Evolutionary conservation across 495 filamentous ascomycete species (phyloP), one percentile per base, ranked within the genome.

Genomic region (Darksidea phi): DNA sequence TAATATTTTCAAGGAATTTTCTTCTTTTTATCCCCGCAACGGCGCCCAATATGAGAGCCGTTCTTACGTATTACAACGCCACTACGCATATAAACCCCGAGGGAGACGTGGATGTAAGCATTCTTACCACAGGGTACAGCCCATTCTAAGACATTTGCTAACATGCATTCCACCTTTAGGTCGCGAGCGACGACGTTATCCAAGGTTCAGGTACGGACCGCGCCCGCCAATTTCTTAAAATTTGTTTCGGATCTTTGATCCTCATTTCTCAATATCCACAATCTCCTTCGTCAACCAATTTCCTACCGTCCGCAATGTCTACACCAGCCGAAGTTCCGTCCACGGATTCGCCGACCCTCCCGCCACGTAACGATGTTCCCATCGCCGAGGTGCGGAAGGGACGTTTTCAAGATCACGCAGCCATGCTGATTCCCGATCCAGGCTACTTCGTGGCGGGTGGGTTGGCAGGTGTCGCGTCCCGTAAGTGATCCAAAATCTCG

Each of bases 381-480:
- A 38, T 64, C 25, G 37, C 60, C 49, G 65, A 70, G 24, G 37
- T 28, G 47, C 51, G 54, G 17, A 49, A 48, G 42, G 51, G 38
- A 8, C 24, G 48, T 43, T 59, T 25, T 57, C 60, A 65, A 42
- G 36, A 21, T 38, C 47, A 58, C 72, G 79, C 78, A 76, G 75
- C 64, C 47, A 66, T 70, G 73, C 80, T 87, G 79, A 87, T 84
- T 72, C 84, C 82, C 69, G 76, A 82, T 78, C 72, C 89, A 96
- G 93, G 93, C 79, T 98, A 98, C 77, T 98, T 98, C 74, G 73
- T 93, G 78, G 95, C 95, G 64, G 94, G 94, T 74, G 94, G 90
- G 64, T 77, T 96, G 54, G 91, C 94, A 63, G 94, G 94, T 59
- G 91, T 87, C 68, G 86, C 95, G 54, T 97, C 92, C 58, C 84